Percentiles rank a stretch among this genome's conserved stretches.
Conservation (phyloP, 441 rosid genomes). For the Rhodomyrtus psidioides region DNA sequence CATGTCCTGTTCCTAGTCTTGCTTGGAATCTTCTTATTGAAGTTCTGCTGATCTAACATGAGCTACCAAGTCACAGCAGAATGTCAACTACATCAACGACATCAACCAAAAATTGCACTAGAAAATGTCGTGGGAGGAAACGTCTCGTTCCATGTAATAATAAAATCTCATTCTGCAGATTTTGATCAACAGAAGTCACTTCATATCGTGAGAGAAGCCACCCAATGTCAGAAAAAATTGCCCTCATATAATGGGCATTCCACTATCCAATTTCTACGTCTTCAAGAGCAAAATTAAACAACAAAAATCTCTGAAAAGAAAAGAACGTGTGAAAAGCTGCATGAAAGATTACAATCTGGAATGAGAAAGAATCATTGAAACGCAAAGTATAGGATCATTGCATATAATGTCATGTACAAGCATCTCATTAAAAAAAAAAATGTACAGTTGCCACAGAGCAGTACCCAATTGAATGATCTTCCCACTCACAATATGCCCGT, state of each 20-base stretch:
- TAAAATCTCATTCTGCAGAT: neutral
- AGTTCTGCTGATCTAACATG: neutral
- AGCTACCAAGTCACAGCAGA: neutral
- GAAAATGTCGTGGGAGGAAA: neutral
- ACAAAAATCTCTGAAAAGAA: neutral
- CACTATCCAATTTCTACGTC: neutral
- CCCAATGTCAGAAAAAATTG: neutral
- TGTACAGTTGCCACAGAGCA: slow-evolving; percentile 32
- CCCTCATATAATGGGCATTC: slow-evolving; percentile 2
- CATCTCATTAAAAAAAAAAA: slow-evolving; percentile 12
- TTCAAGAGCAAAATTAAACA: neutral
- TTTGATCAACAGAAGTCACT: neutral
- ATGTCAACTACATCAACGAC: neutral
- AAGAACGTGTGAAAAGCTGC: neutral
- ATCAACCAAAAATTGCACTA: neutral
- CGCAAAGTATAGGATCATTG: neutral
- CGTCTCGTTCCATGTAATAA: neutral
- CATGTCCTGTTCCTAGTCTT: neutral
- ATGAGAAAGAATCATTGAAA: slow-evolving; percentile 6
- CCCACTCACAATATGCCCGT: neutral
- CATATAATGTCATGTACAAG: slow-evolving; percentile 27
- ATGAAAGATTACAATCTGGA: slow-evolving; percentile 5
- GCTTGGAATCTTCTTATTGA: neutral
- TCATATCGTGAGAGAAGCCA: slow-evolving; percentile 5
- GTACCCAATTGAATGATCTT: slow-evolving; percentile 5